phyloP scores from a whole-genome alignment of 495 filamentous ascomycete species.

The Penicillium samsonianum region DNA sequence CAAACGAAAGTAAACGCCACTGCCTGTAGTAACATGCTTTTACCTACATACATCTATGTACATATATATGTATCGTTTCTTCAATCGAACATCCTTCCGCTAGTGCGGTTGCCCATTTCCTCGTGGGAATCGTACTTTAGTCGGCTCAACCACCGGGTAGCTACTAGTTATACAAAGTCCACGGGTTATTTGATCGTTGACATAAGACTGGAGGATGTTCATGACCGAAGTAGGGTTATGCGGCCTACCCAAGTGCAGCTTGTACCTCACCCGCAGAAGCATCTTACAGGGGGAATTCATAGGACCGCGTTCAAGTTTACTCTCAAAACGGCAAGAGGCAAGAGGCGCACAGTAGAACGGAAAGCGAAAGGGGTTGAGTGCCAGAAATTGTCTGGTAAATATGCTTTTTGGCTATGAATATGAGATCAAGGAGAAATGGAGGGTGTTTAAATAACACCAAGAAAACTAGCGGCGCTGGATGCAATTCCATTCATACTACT shows the following conservation, averaged over 20 bases:
- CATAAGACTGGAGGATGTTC: neutral
- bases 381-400: neutral
- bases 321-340: neutral
- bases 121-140: neutral
- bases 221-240: neutral
- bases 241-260: neutral
- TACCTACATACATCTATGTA: neutral
- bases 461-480: slow-evolving; percentile 57
- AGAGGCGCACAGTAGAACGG: neutral
- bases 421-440: neutral
- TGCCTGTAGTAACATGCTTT: neutral
- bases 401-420: neutral
- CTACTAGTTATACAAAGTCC: neutral
- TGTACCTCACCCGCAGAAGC: neutral
- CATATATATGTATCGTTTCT: neutral
- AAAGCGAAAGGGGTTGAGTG: neutral
- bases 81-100: neutral
- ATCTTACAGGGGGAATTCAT: neutral
- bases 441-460: neutral
- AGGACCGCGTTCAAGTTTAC: too few species aligned
- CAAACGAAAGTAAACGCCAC: slow-evolving; percentile 5
- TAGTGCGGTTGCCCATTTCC: neutral
- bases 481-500: slow-evolving; percentile 85
- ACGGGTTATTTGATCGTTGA: neutral
- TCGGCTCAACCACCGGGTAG: neutral